These are phyloP conservation scores for Mucor ambiguus DNA, from an alignment of 371 early-diverging fungal species.

Conservation along the genomic window DNA sequence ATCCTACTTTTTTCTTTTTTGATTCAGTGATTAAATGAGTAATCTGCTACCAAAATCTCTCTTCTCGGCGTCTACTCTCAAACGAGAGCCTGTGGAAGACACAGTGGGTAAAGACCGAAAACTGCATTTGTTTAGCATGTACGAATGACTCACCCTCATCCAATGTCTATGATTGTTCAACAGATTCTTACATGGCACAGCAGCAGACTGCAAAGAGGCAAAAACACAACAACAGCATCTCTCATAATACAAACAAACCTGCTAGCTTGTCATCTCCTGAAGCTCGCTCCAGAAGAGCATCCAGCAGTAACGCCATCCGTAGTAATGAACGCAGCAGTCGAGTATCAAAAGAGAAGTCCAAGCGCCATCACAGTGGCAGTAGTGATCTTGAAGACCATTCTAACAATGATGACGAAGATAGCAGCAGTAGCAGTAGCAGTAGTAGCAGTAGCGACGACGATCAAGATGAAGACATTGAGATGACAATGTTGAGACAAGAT, in stretches of 20 bases:
- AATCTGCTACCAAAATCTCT: conserved; percentile 21
- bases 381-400: background rate
- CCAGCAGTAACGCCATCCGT: background rate
- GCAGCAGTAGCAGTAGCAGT: conserved; percentile 7
- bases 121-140: background rate
- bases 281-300: background rate
- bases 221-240: background rate
- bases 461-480: conserved; percentile 4
- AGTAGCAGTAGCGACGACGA: conserved; percentile 13
- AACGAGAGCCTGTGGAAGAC: conserved; percentile 13
- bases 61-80: conserved; percentile 30
- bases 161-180: background rate
- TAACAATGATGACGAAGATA: background rate
- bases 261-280: background rate
- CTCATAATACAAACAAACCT: background rate
- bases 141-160: background rate
- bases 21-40: conserved; percentile 8
- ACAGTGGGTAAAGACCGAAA: background rate
- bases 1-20: too few species aligned
- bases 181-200: background rate
- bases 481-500: background rate
- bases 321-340: background rate
- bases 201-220: background rate
- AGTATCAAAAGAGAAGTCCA: background rate
- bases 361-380: background rate